Evolutionary conservation across 306 rosid genomes (phyloP), one percentile per base, ranked within the genome.

Genomic region (Prunus mongolica): DNA sequence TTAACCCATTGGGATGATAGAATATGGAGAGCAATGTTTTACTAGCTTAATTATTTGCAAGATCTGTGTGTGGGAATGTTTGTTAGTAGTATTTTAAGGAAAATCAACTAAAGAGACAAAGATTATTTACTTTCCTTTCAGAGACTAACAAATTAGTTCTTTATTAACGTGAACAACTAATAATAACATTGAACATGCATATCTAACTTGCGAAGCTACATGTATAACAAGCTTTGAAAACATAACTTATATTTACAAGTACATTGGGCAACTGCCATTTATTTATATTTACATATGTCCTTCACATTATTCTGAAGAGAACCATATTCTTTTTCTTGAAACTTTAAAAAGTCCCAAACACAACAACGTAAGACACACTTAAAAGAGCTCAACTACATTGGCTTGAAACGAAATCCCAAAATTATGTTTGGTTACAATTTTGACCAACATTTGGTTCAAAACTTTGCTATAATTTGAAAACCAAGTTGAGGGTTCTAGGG

Each of bases 401-500:
- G 63, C 55, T 62, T 30, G 68, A 66, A 49, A 22, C 24, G 63
- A 78, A 61, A 78, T 69, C 24, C 41, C 58, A 6, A 60, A 45
- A 10, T 25, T 73, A 22, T 45, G 69, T 46, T 49, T 11, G 8
- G n/a, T 55, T 54, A 56, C 67, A 76, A 58, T 73, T 27, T 73
- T 46, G 67, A 58, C 67, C 67, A 44, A 15, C 25, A 22, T 57
- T 27, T 11, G 69, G 69, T 46, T 74, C 30, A 27, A 74, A 73
- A 28, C 12, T 65, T 15, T 12, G 47, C 58, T 45, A 12, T 8
- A 19, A 45, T 27, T 34, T 46, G 47, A 34, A 58, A 60, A 65
- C 64, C 64, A 52, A 11, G 24, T 32, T 5, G 58, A 52, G 58
- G 24, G 24, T 18, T 49, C 15, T 46, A 19, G 73, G 60, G n/a